Evolutionary conservation across 2,329 filamentous ascomycete species (phyloP), one percentile per base, ranked within the genome.

Genomic region (Fusarium setosum): DNA sequence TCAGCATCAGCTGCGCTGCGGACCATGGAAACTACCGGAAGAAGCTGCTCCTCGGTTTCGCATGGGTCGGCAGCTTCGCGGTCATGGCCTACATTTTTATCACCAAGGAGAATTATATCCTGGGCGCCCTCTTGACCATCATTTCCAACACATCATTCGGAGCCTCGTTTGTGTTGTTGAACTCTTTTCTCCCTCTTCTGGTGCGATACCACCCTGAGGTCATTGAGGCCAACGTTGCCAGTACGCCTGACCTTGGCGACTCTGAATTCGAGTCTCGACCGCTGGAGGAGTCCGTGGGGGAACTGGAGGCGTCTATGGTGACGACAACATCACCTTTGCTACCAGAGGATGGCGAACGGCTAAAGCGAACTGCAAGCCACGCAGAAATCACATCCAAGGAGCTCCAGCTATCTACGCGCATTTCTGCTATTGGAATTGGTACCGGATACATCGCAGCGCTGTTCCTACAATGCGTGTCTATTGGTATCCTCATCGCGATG

Each of bases 11-110:
- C 73, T 96, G 93, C 55, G 94, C 95, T 8, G 96, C 96, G 57
- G 96, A 99, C 76, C 95, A 98, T 78, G 96, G 96, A 64, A 91
- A 88, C 69, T 96, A 94, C 81, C 90, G 96, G 60, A 99, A 98
- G 83, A 91, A 89, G 53, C 86, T 99, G 18, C 84, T 99, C 18
- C 83, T 98, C 17, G 82, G 80, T n/a, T 98, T 98, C 76, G 96
- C 92, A 26, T 91, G 92, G 76, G 81, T 90, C 20, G 96, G 96
- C 38, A 91, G 94, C 68, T 79, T 92, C 42, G 86, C 91, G 24
- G 96, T 94, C 44, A 97, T 98, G 92, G 82, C 92, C 5, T 98
- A 96, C 80, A 86, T 99, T 47, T 90, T 91, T 23, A 84, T 97
- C 52, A 86, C 87, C 37, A 90, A 93, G 24, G 84, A 86, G 41